Conservation (phyloP, 2,329 filamentous ascomycete species). For the Aureobasidium sp. region DNA sequence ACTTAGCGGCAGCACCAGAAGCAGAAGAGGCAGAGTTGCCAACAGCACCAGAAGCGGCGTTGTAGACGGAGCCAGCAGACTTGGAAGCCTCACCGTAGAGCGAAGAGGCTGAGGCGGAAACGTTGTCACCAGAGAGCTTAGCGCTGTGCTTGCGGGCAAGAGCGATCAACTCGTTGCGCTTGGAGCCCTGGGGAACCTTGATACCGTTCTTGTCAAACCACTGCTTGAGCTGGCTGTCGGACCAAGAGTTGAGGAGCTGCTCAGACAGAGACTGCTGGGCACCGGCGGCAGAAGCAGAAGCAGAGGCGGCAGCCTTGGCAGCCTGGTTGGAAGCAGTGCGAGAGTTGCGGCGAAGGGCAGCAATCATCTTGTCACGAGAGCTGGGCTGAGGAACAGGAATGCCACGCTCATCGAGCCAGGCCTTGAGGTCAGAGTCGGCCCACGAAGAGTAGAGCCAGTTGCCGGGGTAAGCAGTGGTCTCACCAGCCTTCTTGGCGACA, state of each 20-base stretch:
- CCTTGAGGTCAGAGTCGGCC: conserved; percentile 89
- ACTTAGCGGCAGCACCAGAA: conserved; percentile 28
- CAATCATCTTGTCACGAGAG: conserved; percentile 78
- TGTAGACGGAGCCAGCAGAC: conserved; percentile 37
- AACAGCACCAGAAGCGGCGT: conserved; percentile 26
- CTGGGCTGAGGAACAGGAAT: conserved; percentile 78
- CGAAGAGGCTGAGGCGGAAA: conserved; percentile 31
- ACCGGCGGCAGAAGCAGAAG: conserved; percentile 45
- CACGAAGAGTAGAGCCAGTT: conserved; percentile 90
- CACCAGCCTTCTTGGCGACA: conserved; percentile 64
- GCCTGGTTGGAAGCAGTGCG: conserved; percentile 41
- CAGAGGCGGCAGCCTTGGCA: conserved; percentile 54
- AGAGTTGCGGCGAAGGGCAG: conserved; percentile 82
- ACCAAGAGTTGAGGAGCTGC: conserved; percentile 81
- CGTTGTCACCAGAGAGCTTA: conserved; percentile 56
- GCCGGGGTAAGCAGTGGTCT: conserved; percentile 79
- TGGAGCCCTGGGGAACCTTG: conserved; percentile 83
- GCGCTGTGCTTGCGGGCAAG: conserved; percentile 82
- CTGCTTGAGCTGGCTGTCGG: conserved; percentile 80
- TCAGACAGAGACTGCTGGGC: conserved; percentile 72
- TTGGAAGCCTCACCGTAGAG: conserved; percentile 38
- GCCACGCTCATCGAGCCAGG: conserved; percentile 84
- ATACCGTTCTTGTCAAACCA: conserved; percentile 89
- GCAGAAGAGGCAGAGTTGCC: not conserved
- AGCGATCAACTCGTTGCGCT: conserved; percentile 79